Conservation (phyloP, 768 basidiomycete species). For the Tylopilus plumbeoviolaceoides region DNA sequence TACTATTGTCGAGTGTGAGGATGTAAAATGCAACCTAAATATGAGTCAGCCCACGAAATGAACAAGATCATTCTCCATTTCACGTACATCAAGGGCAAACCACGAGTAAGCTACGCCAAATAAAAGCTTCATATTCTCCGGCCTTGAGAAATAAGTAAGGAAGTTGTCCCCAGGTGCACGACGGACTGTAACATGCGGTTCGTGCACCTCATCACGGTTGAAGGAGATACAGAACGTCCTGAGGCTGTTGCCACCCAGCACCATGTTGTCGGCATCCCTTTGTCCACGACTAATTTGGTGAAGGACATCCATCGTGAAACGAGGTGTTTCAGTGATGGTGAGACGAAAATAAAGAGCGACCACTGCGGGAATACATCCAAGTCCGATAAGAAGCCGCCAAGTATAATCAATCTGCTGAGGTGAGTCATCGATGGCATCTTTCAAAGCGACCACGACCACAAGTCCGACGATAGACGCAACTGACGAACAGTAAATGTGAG, state of each 20-base stretch:
- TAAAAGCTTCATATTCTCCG: background rate
- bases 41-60: background rate
- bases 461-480: background rate
- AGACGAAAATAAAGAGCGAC: background rate
- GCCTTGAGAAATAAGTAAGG: background rate
- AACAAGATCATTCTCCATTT: background rate
- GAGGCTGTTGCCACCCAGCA: no score
- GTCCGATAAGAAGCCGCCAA: background rate
- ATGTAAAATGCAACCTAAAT: background rate
- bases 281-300: background rate
- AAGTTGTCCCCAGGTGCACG: background rate
- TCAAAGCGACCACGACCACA: background rate
- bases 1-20: background rate
- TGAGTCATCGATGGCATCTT: background rate
- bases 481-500: background rate
- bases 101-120: background rate
- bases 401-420: background rate
- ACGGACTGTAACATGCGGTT: background rate
- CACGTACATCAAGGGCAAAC: background rate
- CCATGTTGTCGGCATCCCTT: no score
- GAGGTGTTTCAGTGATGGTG: background rate
- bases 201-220: background rate
- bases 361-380: background rate
- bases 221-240: background rate
- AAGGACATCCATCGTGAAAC: background rate